These are phyloP conservation scores for Cyamopsis tetragonoloba DNA, from an alignment of 306 rosid species.

Conservation along the genomic window DNA sequence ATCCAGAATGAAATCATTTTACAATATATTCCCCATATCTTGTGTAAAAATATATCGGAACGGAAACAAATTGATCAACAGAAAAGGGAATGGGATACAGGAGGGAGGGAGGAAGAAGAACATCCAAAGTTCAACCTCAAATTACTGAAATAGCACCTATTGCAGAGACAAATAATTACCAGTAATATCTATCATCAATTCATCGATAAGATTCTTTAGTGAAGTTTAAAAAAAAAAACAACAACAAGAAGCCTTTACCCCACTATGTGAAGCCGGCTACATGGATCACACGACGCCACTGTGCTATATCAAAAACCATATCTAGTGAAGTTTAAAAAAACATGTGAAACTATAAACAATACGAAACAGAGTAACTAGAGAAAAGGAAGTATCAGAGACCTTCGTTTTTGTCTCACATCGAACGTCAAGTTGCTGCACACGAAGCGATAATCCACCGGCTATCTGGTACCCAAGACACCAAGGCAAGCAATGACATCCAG, in stretches of 20 bases:
- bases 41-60: conserved; percentile 16
- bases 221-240: not conserved
- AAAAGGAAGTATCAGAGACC: conserved; percentile 33
- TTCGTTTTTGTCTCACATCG: conserved; percentile 66
- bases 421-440: conserved; percentile 66
- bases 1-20: not conserved
- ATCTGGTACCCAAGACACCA: conserved; percentile 61
- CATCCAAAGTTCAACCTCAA: conserved; percentile 1
- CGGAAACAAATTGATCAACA: not conserved
- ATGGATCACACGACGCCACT: too few species aligned
- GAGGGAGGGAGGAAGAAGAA: not conserved
- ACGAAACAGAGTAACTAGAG: not conserved
- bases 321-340: too few species aligned
- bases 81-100: not conserved
- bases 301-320: too few species aligned
- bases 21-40: not conserved
- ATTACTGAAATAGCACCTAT: not conserved
- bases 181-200: not conserved
- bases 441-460: conserved; percentile 55
- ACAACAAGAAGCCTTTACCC: not conserved
- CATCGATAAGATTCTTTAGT: not conserved
- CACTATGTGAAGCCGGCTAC: too few species aligned
- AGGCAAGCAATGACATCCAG: conserved; percentile 72
- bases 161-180: not conserved
- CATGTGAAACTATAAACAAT: too few species aligned